These are phyloP conservation scores for Chiua virens DNA, from an alignment of 768 basidiomycete genomes.

Conservation along the genomic window DNA sequence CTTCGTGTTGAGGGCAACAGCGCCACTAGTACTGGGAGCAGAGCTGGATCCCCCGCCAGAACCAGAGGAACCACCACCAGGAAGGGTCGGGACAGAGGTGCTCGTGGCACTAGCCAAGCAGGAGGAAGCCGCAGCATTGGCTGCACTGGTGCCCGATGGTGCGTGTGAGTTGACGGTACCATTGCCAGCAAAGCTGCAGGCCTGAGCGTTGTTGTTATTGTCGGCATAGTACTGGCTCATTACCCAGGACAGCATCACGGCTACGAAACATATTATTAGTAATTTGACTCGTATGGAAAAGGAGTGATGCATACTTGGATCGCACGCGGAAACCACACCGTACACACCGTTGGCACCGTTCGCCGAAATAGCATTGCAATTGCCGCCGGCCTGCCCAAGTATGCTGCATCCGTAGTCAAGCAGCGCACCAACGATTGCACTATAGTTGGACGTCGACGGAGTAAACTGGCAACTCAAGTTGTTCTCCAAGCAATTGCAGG, in stretches of 20 bases:
- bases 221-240: constrained; percentile 78
- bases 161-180: constrained; percentile 67
- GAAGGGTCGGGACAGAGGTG: constrained; percentile 60
- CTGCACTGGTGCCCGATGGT: constrained; percentile 47
- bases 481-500: constrained; percentile 74
- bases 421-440: constrained; percentile 56
- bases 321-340: constrained; percentile 74
- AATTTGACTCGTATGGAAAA: background rate
- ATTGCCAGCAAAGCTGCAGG: constrained; percentile 85
- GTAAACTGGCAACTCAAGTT: constrained; percentile 74
- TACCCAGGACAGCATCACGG: constrained; percentile 76
- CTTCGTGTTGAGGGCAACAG: constrained; percentile 29
- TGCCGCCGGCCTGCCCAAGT: constrained; percentile 59
- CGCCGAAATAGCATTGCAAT: constrained; percentile 68
- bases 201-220: constrained; percentile 52
- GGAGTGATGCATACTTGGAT: constrained; percentile 57
- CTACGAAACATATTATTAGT: constrained; percentile 36
- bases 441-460: constrained; percentile 60
- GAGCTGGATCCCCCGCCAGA: constrained; percentile 24
- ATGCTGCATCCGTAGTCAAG: constrained; percentile 66
- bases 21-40: constrained; percentile 21
- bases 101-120: constrained; percentile 65
- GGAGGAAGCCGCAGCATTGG: constrained; percentile 58
- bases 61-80: constrained; percentile 30
- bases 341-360: constrained; percentile 76